Evolutionary conservation across 352 stramenopile species (phyloP).

Genomic region (Phytopythium mirpurense): DNA sequence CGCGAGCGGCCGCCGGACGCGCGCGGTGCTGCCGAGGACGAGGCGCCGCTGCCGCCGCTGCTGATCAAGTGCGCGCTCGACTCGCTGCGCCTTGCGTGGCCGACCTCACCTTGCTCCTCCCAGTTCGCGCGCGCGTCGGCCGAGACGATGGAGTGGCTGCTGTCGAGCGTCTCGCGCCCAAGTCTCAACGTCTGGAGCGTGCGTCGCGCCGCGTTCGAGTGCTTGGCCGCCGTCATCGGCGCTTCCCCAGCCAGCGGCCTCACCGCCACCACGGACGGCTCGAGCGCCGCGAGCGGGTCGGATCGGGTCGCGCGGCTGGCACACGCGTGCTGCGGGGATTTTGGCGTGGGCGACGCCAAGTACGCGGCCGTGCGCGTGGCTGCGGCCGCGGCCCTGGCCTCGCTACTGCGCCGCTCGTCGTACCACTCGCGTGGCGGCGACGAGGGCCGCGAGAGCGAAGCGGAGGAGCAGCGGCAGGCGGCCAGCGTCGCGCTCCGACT

Average conservation of each 20-base stretch:
- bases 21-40: not conserved
- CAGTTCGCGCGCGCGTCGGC: not conserved
- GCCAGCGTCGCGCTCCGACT: conserved; percentile 34
- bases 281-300: not conserved
- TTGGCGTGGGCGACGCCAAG: conserved; percentile 59
- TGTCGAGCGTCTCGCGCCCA: conserved; percentile 22
- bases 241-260: conserved; percentile 20
- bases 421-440: not conserved
- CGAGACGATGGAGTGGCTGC: conserved; percentile 50
- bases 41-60: conserved; percentile 36
- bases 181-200: conserved; percentile 65
- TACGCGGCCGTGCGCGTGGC: conserved; percentile 70
- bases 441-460: not conserved
- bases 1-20: not conserved
- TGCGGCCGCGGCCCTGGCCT: conserved; percentile 37
- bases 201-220: conserved; percentile 46
- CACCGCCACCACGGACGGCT: not conserved
- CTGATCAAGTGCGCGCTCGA: conserved; percentile 76
- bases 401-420: conserved; percentile 26
- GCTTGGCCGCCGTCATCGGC: conserved; percentile 27
- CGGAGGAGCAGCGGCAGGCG: conserved; percentile 9
- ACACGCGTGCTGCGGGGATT: conserved; percentile 37
- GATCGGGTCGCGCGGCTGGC: conserved; percentile 19
- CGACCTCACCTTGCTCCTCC: conserved; percentile 3
- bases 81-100: conserved; percentile 47